Base-by-base conservation (phyloP, 805 yeast species). In the Jamesozyma spencerorum region DNA sequence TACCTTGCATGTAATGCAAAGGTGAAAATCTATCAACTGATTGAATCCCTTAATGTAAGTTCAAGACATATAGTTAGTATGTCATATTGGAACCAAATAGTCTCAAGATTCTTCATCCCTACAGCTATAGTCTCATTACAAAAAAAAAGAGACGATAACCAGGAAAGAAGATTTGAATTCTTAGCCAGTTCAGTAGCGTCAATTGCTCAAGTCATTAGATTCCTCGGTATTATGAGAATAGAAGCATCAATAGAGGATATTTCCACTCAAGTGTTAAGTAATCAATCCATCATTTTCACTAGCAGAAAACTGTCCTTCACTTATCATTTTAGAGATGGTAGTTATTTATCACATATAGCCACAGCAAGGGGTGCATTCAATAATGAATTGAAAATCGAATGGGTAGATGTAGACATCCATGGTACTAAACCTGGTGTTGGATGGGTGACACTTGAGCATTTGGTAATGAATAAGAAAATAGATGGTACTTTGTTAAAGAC, bases 271-370 rank as follows among this genome's bases (percentile, higher is more conserved):
- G 71, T 72, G 1, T 54, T 77, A 36, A 69, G 75, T 3, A 69
- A 73, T 45, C 79, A 79, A 0, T 66, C 72, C 4, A 71, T 77
- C 0, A 68, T 71, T 39, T 57, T 79, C 27, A 80, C 76, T 31
- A 71, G 79, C 36, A 66, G 75, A 11, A 63, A 75, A 34, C 65
- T 72, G 28, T 62, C 72, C 1, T 58, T 72, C 35, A 64, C 72
- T 14, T 72, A 70, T 47, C 68, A 72, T 57, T 83, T 77, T 54
- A 59, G 64, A 2, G 94, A 85, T 59, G 94, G 92, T 0, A 78
- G 88, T 2, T 71, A 71, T 48, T 76, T 83, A 7, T 70, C 74
- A 8, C 72, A 80, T 36, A 66, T 68, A 42, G 85, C 90, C 0
- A 74, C 74, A 15, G 60, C 79, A 32, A 76, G 77, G 46, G 74